Evolutionary conservation across 352 stramenopile species (phyloP).

Genomic region (Albugo laibachii): DNA sequence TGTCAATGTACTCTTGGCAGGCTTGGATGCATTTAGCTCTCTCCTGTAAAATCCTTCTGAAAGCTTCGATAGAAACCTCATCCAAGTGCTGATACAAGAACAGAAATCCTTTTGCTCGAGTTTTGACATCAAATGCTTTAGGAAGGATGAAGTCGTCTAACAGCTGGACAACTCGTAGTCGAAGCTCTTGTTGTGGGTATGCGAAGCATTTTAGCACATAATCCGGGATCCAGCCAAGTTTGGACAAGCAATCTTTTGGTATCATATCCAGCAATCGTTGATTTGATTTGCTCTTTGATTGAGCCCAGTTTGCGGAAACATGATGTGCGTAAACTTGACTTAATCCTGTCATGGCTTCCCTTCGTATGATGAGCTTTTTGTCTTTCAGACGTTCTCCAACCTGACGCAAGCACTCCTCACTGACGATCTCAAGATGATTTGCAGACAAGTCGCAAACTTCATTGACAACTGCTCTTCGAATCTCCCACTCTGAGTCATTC

Average conservation of each 20-base stretch:
- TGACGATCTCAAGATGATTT: conserved; percentile 43
- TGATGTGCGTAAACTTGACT: conserved; percentile 64
- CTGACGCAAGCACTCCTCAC: conserved; percentile 36
- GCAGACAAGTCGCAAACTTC: conserved; percentile 66
- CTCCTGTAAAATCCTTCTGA: conserved; percentile 46
- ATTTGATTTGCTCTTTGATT: conserved; percentile 10
- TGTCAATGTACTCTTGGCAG: conserved; percentile 16
- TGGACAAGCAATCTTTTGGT: conserved; percentile 21
- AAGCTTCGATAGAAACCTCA: conserved; percentile 33
- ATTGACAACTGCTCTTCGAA: conserved; percentile 51
- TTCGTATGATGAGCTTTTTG: conserved; percentile 57
- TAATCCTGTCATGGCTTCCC: conserved; percentile 77
- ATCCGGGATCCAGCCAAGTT: conserved; percentile 64
- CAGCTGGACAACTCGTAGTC: conserved; percentile 61
- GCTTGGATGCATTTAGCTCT: conserved; percentile 23
- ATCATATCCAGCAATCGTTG: conserved; percentile 12
- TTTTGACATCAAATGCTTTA: conserved; percentile 26
- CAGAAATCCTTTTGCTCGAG: conserved; percentile 40
- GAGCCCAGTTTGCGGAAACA: conserved; percentile 32
- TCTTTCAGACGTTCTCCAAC: conserved; percentile 79
- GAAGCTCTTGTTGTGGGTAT: conserved; percentile 67
- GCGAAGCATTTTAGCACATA: conserved; percentile 75
- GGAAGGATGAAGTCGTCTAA: conserved; percentile 71
- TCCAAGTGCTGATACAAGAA: conserved; percentile 60
- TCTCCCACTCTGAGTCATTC: conserved; percentile 68